Conservation (phyloP, 192 early-diverging fungal species). For the Entomortierella parvispora region DNA sequence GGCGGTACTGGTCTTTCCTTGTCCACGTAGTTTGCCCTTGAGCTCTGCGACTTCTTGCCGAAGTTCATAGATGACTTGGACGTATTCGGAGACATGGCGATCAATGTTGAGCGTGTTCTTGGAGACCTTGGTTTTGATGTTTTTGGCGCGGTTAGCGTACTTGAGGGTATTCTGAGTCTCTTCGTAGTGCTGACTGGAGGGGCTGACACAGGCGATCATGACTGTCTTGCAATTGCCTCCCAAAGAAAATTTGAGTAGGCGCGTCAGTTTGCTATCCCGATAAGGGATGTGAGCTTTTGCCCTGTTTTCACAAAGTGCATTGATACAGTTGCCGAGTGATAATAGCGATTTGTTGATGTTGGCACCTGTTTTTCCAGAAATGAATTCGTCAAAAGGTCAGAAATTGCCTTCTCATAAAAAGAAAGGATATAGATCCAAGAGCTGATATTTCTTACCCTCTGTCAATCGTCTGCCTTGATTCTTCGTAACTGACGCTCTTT, state of each 20-base stretch:
- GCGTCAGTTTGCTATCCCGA: constrained; percentile 97
- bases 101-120: constrained; percentile 74
- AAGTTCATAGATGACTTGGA: constrained; percentile 68
- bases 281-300: constrained; percentile 91
- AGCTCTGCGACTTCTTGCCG: constrained; percentile 66
- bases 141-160: constrained; percentile 96
- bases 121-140: constrained; percentile 90
- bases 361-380: constrained; percentile 89
- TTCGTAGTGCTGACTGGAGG: constrained; percentile 83
- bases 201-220: constrained; percentile 94
- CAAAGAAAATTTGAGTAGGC: constrained; percentile 94
- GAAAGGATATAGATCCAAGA: too few relatives aligned
- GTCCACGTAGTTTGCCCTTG: constrained; percentile 51
- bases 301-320: constrained; percentile 86
- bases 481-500: constrained; percentile 93
- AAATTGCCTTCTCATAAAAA: too few relatives aligned
- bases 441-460: constrained; percentile 40
- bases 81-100: constrained; percentile 70
- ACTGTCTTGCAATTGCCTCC: constrained; percentile 97
- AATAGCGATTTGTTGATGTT: constrained; percentile 95
- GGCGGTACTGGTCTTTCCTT: constrained; percentile 7
- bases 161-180: constrained; percentile 97
- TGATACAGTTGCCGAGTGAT: constrained; percentile 97
- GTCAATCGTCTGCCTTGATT: constrained; percentile 87
- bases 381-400: not conserved